A percentile compares a stretch with the other conserved stretches of the same genome.
Evolutionary conservation across 768 basidiomycete species (phyloP).

Genomic region (Tylopilus subfusipes): DNA sequence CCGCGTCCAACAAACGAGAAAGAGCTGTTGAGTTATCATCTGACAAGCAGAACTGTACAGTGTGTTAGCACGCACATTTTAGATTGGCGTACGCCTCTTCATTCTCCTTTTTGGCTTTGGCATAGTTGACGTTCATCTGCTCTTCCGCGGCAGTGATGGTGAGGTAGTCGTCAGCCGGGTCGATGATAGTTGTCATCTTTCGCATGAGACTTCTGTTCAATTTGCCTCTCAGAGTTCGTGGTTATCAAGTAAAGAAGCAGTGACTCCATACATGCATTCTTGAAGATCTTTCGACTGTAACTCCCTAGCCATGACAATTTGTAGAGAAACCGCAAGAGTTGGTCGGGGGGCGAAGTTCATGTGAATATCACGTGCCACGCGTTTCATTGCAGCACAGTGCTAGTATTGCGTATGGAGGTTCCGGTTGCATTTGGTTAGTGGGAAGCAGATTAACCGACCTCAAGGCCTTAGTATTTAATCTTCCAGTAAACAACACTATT

Average conservation of each 20-base stretch:
- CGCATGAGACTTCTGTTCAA: slow-evolving; percentile 56
- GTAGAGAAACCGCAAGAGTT: neutral
- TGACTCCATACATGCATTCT: slow-evolving; percentile 31
- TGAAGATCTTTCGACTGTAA: slow-evolving; percentile 33
- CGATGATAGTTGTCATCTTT: slow-evolving; percentile 69
- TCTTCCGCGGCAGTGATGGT: slow-evolving; percentile 74
- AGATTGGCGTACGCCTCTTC: slow-evolving; percentile 65
- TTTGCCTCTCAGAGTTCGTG: slow-evolving; percentile 2
- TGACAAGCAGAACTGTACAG: neutral
- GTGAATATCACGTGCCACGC: slow-evolving; percentile 21
- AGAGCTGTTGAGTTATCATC: slow-evolving; percentile 44
- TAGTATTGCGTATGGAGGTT: neutral
- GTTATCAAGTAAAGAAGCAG: neutral
- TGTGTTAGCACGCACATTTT: slow-evolving; percentile 44
- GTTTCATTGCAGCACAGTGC: neutral
- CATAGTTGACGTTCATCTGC: slow-evolving; percentile 56
- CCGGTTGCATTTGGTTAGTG: no score
- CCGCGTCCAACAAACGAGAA: slow-evolving; percentile 60
- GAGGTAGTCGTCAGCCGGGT: slow-evolving; percentile 75
- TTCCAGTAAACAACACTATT: slow-evolving; percentile 73
- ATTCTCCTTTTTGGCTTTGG: slow-evolving; percentile 58
- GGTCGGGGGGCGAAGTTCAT: neutral
- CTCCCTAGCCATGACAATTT: slow-evolving; percentile 25
- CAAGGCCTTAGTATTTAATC: slow-evolving; percentile 27
- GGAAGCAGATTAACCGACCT: neutral